Evolutionary conservation across 192 early-diverging fungal genomes (phyloP), one percentile per base, ranked within the genome.

Genomic region (Backusella circina): DNA sequence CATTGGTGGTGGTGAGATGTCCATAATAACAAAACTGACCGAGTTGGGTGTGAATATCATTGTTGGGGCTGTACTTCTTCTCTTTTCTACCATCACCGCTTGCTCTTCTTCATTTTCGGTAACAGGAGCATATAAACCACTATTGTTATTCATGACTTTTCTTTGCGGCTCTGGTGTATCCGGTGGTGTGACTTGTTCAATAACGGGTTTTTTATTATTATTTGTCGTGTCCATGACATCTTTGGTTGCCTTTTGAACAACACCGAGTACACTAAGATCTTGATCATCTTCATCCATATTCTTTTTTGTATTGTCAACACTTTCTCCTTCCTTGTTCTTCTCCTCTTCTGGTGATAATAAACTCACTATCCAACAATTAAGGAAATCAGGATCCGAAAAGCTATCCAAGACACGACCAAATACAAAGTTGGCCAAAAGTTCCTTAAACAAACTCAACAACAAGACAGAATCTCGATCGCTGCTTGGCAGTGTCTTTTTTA

Each of bases 341-440:
- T 61, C 39, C 10, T 30, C 65, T 30, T 50, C 47, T 35, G 51
- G 51, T 2, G 66, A 81, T 18, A 89, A 75, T 54, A 85, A 81
- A 9, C 86, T 79, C 12, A 89, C 83, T 23, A 89, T 87, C 28
- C 77, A 69, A 36, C 84, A 35, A 71, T 89, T 89, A 26, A 89
- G 76, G 64, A 78, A 87, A 54, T 89, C 88, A 2, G 88, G 86
- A 54, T 89, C 86, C 28, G 86, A 84, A 2, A 84, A 37, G 4
- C 73, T 82, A 35, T 84, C 78, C 12, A 89, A 71, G 8, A 80
- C 76, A 64, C 73, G 66, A n/a, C 84, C 83, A 47, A 89, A 79
- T 41, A 85, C 76, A 21, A 86, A 80, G 9, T 77, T 80, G 7
- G 88, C 80, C 70, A 87, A 80, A 26, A 89, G 75, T 51, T 87